phyloP scores from a whole-genome alignment of 768 basidiomycete species.

The Chalciporus chontae region DNA sequence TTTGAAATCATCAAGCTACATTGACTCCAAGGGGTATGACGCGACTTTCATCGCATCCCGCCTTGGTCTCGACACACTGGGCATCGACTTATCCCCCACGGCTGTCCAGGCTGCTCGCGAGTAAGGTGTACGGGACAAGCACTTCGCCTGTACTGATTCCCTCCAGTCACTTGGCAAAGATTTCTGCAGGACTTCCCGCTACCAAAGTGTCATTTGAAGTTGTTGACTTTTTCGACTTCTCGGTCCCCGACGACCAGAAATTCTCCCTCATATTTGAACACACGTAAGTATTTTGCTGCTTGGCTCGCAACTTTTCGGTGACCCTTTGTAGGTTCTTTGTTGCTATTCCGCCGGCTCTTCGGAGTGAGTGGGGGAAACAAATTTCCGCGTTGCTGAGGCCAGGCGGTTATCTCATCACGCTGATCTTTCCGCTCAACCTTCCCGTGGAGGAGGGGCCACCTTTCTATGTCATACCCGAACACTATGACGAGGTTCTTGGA shows the following conservation, averaged over 20 bases:
- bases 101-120: constrained; percentile 18
- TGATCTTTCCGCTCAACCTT: constrained; percentile 55
- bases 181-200: background rate
- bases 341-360: constrained; percentile 55
- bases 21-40: constrained; percentile 16
- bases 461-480: constrained; percentile 53
- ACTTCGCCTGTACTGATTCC: background rate
- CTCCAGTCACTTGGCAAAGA: constrained; percentile 1
- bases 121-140: constrained; percentile 6
- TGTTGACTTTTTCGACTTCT: constrained; percentile 18
- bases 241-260: constrained; percentile 11
- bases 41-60: constrained; percentile 14
- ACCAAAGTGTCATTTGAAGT: constrained; percentile 18
- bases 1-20: too few species aligned
- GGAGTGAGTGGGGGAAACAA: constrained; percentile 54
- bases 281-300: constrained; percentile 1
- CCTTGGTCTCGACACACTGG: constrained; percentile 16
- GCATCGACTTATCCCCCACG: constrained; percentile 17
- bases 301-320: background rate
- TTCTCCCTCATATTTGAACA: constrained; percentile 18
- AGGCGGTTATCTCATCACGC: constrained; percentile 59
- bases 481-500: constrained; percentile 50
- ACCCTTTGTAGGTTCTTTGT: constrained; percentile 47
- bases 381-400: constrained; percentile 55
- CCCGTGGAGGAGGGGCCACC: constrained; percentile 54